Evolutionary conservation across 2,329 filamentous ascomycete genomes (phyloP).

Genomic region (Apiospora arundinis): DNA sequence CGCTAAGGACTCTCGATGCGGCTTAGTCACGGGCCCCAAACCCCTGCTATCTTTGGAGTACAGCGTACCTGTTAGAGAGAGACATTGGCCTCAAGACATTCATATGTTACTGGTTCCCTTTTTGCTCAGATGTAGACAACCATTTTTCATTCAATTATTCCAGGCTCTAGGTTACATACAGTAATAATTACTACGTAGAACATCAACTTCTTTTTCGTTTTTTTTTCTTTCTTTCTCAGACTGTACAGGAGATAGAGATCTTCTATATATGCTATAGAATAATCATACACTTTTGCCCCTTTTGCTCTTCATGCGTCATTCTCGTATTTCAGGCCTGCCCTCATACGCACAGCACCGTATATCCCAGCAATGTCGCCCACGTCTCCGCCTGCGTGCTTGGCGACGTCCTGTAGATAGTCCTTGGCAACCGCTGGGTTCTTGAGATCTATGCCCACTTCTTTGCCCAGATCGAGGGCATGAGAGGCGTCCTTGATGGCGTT

Average conservation of each 20-base stretch:
- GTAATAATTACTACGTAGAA: neutral
- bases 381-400: conserved; percentile 67
- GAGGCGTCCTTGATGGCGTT: conserved; percentile 82
- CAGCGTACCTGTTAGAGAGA: neutral
- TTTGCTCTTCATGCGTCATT: conserved; percentile 51
- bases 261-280: neutral
- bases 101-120: neutral
- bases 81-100: too few relatives aligned
- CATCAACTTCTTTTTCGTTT: too few relatives aligned
- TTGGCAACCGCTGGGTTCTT: conserved; percentile 71
- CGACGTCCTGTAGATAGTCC: conserved; percentile 71
- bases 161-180: neutral
- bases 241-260: neutral
- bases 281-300: neutral
- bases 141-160: neutral
- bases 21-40: conserved; percentile 32
- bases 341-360: conserved; percentile 79
- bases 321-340: conserved; percentile 77
- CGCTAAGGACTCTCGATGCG: conserved; percentile 6
- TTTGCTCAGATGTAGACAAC: neutral
- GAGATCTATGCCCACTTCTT: conserved; percentile 66
- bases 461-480: conserved; percentile 74
- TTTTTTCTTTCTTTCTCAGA: too few relatives aligned
- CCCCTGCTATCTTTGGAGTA: neutral
- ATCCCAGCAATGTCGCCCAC: conserved; percentile 82